A percentile compares a stretch with the other conserved stretches of the same genome.
Conservation (phyloP, 1,139 yeast species). For the Yamadazyma siamensis region DNA sequence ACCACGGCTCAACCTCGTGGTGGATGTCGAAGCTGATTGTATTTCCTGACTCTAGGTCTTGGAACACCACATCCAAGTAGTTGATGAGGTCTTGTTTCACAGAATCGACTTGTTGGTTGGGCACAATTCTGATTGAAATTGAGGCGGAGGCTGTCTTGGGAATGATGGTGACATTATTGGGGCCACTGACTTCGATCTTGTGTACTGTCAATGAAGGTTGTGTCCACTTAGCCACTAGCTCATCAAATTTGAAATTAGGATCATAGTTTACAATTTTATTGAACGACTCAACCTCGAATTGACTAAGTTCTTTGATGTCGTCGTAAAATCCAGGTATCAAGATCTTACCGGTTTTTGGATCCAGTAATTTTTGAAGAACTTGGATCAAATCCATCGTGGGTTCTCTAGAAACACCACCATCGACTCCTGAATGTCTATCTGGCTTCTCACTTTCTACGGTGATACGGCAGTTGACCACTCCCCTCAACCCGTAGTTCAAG, state of each 20-base stretch:
- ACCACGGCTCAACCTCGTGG: conserved; percentile 95
- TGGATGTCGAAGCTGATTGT: conserved; percentile 54
- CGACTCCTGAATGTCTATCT: conserved; percentile 94
- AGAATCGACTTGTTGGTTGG: conserved; percentile 69
- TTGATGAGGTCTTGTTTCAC: conserved; percentile 50
- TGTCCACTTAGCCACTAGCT: conserved; percentile 83
- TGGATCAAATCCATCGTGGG: conserved; percentile 86
- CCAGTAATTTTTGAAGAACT: conserved; percentile 60
- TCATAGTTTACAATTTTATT: conserved; percentile 50
- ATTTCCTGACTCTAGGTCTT: conserved; percentile 54
- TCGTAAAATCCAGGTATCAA: conserved; percentile 69
- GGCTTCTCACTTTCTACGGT: conserved; percentile 69
- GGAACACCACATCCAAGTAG: conserved; percentile 36
- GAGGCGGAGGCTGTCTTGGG: conserved; percentile 78
- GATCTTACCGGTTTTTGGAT: conserved; percentile 54
- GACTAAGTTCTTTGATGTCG: conserved; percentile 53
- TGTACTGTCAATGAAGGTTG: conserved; percentile 91
- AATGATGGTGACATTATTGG: conserved; percentile 84
- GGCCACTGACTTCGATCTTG: conserved; percentile 81
- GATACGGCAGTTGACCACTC: conserved; percentile 79
- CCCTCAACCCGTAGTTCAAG: conserved; percentile 89
- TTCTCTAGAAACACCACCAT: conserved; percentile 87
- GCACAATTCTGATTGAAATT: conserved; percentile 82
- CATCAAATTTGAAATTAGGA: conserved; percentile 33
- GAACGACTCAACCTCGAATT: conserved; percentile 57